Evolutionary conservation across 2,329 filamentous ascomycete genomes (phyloP).

Genomic region (Calonectria pauciramosa): DNA sequence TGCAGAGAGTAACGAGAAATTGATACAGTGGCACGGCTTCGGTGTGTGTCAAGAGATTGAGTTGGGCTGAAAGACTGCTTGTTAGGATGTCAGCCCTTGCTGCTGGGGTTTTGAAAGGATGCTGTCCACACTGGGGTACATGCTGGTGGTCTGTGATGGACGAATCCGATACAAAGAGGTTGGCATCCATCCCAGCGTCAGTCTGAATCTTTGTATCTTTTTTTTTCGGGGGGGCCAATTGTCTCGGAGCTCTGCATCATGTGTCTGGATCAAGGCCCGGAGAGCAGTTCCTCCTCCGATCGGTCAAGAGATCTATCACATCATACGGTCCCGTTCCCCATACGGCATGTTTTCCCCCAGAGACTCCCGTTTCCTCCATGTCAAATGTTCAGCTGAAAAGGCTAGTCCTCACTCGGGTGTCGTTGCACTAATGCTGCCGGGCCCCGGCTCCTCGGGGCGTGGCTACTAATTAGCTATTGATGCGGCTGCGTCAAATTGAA

Average conservation of each 20-base stretch:
- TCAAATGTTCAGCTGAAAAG: slow-evolving; percentile 11
- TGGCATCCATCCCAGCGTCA: slow-evolving; percentile 7
- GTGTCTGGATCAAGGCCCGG: slow-evolving; percentile 7
- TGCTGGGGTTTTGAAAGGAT: not conserved
- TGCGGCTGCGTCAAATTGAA: slow-evolving; percentile 19
- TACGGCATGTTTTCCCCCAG: not conserved
- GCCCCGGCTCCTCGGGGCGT: slow-evolving; percentile 24
- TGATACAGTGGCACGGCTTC: slow-evolving; percentile 20
- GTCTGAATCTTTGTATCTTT: not conserved
- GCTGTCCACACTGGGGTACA: not conserved
- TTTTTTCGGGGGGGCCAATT: slow-evolving; percentile 1
- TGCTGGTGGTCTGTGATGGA: not conserved
- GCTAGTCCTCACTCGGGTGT: slow-evolving; percentile 7
- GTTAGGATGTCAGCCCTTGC: not conserved
- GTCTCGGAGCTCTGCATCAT: slow-evolving; percentile 15
- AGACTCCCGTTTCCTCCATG: slow-evolving; percentile 4
- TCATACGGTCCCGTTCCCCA: not conserved
- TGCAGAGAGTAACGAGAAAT: slow-evolving; percentile 22
- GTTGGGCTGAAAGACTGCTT: slow-evolving; percentile 19
- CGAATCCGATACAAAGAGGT: not conserved
- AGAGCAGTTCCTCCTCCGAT: not conserved
- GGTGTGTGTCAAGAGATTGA: slow-evolving; percentile 25
- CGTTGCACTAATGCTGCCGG: slow-evolving; percentile 22
- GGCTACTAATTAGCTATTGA: slow-evolving; percentile 23
- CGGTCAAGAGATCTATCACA: slow-evolving; percentile 25